phyloP scores from a whole-genome alignment of 2,329 filamentous ascomycete genomes.

The Escovopsis sp. region DNA sequence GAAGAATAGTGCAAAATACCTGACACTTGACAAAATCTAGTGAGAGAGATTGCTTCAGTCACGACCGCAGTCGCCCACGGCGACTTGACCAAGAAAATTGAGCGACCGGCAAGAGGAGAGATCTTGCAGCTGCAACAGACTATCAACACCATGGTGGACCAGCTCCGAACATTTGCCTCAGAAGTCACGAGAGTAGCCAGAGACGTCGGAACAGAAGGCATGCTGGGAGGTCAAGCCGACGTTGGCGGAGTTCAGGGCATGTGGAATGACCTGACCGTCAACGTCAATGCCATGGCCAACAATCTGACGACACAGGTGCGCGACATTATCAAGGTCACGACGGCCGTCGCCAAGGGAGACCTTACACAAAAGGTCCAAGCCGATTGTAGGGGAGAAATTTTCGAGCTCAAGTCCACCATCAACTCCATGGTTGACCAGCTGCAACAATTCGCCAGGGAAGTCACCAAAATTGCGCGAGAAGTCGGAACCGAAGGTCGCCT shows the following conservation, averaged over 20 bases:
- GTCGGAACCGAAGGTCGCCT: slow-evolving; percentile 92
- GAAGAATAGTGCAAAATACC: too few relatives aligned
- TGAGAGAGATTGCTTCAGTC: slow-evolving; percentile 72
- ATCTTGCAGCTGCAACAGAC: slow-evolving; percentile 73
- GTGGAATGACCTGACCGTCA: slow-evolving; percentile 78
- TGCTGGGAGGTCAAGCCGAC: slow-evolving; percentile 67
- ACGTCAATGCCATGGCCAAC: slow-evolving; percentile 79
- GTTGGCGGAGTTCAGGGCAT: slow-evolving; percentile 75
- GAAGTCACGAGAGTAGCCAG: slow-evolving; percentile 71
- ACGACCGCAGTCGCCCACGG: slow-evolving; percentile 73
- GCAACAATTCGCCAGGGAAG: slow-evolving; percentile 90
- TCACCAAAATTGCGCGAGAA: slow-evolving; percentile 89
- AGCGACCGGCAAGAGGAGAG: slow-evolving; percentile 65
- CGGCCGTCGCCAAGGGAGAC: slow-evolving; percentile 65
- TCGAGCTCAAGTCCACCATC: slow-evolving; percentile 91
- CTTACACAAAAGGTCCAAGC: slow-evolving; percentile 94
- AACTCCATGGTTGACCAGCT: slow-evolving; percentile 99
- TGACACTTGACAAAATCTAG: slow-evolving; percentile 20
- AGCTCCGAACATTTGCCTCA: slow-evolving; percentile 67
- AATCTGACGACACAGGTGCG: slow-evolving; percentile 79
- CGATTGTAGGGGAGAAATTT: slow-evolving; percentile 81
- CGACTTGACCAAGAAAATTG: slow-evolving; percentile 72
- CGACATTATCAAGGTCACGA: slow-evolving; percentile 78
- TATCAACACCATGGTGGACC: slow-evolving; percentile 82
- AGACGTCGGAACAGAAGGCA: slow-evolving; percentile 74